Conservation (phyloP, 495 filamentous ascomycete genomes). For the Penicillium parvum region DNA sequence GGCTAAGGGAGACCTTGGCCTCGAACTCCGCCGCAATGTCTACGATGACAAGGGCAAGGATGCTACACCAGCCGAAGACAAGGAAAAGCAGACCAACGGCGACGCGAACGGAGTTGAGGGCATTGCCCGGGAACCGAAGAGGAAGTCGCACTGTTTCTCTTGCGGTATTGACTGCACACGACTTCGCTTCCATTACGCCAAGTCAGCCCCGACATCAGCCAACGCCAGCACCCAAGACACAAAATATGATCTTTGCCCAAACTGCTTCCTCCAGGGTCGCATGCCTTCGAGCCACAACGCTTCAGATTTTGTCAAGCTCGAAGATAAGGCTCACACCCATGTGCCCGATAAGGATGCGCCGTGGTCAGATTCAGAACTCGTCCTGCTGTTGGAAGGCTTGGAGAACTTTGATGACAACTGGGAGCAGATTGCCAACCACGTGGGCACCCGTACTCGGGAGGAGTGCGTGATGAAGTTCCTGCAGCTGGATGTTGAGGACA, state of each 20-base stretch:
- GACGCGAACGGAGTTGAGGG: conserved; percentile 60
- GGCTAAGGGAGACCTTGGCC: conserved; percentile 75
- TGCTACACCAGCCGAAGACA: conserved; percentile 54
- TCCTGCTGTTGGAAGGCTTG: conserved; percentile 80
- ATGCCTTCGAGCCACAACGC: conserved; percentile 69
- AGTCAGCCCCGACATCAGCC: conserved; percentile 52
- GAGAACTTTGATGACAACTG: conserved; percentile 94
- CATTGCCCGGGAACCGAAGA: conserved; percentile 54
- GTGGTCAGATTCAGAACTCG: conserved; percentile 85
- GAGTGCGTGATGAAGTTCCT: conserved; percentile 96
- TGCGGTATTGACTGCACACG: conserved; percentile 93
- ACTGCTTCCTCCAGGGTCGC: conserved; percentile 77
- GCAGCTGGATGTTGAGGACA: conserved; percentile 85
- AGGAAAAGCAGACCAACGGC: conserved; percentile 71
- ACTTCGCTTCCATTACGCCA: conserved; percentile 81
- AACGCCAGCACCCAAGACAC: conserved; percentile 53
- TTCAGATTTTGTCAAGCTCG: conserved; percentile 77
- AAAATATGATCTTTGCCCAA: conserved; percentile 84
- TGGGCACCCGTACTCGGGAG: conserved; percentile 86
- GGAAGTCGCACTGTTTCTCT: conserved; percentile 75
- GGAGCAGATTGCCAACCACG: conserved; percentile 85
- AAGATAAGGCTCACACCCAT: conserved; percentile 72
- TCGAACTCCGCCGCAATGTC: conserved; percentile 89
- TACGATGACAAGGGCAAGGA: conserved; percentile 92
- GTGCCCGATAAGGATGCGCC: conserved; percentile 74